Conservation (phyloP, 148 eudicot species). For the Polygonum aviculare region DNA sequence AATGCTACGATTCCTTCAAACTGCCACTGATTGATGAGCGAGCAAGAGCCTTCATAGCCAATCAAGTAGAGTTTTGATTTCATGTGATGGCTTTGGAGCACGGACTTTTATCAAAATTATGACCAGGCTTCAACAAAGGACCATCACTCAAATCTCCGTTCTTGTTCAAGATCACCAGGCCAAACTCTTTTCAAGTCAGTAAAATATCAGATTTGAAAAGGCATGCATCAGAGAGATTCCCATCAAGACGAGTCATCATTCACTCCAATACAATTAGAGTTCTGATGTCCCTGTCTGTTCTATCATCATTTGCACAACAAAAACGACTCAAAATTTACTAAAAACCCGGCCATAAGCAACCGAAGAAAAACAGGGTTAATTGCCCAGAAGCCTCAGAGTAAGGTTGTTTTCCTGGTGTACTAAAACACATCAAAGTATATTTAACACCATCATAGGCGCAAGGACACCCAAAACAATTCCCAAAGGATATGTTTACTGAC, state of each 20-base stretch:
- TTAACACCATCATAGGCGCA: constrained; percentile 24
- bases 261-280: too few species aligned
- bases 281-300: constrained; percentile 14
- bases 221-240: constrained; percentile 11
- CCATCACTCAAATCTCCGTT: constrained; percentile 2
- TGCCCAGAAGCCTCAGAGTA: constrained; percentile 19
- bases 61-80: background rate
- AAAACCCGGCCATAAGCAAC: background rate
- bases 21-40: too few species aligned
- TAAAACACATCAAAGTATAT: constrained; percentile 30
- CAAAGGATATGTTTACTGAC: too few species aligned
- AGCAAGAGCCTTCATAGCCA: constrained; percentile 1
- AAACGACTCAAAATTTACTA: too few species aligned
- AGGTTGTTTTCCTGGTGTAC: constrained; percentile 19
- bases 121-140: constrained; percentile 1
- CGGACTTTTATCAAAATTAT: background rate
- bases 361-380: background rate
- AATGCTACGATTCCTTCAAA: background rate
- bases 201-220: background rate
- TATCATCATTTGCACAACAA: constrained; percentile 10
- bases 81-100: background rate
- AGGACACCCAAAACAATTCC: too few species aligned
- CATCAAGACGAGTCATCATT: constrained; percentile 9
- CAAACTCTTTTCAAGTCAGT: background rate
- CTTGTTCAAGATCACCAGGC: background rate